Base-by-base conservation (phyloP, 1,284 basidiomycete genomes). In the Exobasidium rhododendri region DNA sequence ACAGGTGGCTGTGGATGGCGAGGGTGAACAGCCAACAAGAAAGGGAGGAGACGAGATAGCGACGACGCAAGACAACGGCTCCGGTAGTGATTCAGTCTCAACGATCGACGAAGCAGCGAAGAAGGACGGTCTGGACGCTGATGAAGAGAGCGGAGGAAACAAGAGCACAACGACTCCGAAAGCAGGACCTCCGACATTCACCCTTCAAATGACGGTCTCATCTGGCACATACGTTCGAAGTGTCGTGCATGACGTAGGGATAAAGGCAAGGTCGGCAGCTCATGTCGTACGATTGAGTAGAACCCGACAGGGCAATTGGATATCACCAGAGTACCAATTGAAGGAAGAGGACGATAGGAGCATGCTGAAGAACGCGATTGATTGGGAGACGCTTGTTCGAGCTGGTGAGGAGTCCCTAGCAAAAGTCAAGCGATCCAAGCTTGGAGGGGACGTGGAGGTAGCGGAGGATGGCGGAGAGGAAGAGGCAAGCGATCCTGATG, bases 211-310 rank as follows among this genome's bases (percentile, higher is more conserved):
- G 76, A 78, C 74, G 24, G 77, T 79, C 14, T 75, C 75, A 2
- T 74, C 72, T 0, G 77, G 77, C 51, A 79, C 77, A 22, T 79
- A 79, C 29, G 76, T 79, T 1, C 71, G 77, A 13, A 74, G 72
- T 26, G 74, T 79, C 57, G 76, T 79, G 5, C 77, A 79, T 61
- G 77, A 79, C 28, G 66, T 79, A 2, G 77, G 66, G 30, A 56
- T 51, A 3, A 69, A 70, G 17, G 67, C 63, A 30, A 66, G 66
- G 3, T 74, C 71, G 17, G 76, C 77, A 1, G 77, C 77, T 4
- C 77, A 79, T 59, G 77, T 79, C 1, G 74, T 77, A 29, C 64
- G 60, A 1, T 69, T 79, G 6, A 72, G 67, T 4, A 66, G 77
- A n/a, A 73, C 69, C 40, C 59, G 75, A 17, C 77, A 79, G 58